Evolutionary conservation across 768 basidiomycete species (phyloP).

Genomic region (Lentinula raphanica): DNA sequence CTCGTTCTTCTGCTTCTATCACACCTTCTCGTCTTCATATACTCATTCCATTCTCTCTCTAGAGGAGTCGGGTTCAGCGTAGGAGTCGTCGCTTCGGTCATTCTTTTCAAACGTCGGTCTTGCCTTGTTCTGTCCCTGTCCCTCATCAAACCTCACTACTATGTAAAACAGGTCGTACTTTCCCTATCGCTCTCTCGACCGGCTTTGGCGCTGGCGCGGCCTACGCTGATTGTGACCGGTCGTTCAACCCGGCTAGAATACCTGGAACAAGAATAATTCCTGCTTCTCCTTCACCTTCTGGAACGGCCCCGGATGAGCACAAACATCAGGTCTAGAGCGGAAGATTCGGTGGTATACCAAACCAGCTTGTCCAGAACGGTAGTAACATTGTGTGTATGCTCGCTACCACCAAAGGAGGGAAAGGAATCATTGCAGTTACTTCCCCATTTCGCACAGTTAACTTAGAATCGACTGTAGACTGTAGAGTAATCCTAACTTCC

Average conservation of each 20-base stretch:
- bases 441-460: too few relatives aligned
- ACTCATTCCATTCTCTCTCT: conserved; percentile 13
- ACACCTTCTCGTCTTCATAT: neutral
- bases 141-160: neutral
- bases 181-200: conserved; percentile 83
- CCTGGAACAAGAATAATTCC: conserved; percentile 76
- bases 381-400: too few relatives aligned
- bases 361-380: too few relatives aligned
- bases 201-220: conserved; percentile 86
- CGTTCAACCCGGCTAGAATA: conserved; percentile 87
- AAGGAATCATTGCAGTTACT: too few relatives aligned
- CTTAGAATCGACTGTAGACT: too few relatives aligned
- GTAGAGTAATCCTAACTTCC: too few relatives aligned
- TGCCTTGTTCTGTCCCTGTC: conserved; percentile 3
- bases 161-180: conserved; percentile 69
- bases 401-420: too few relatives aligned
- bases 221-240: conserved; percentile 88
- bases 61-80: conserved; percentile 87
- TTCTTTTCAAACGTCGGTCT: conserved; percentile 84
- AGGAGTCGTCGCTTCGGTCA: conserved; percentile 84
- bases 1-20: neutral
- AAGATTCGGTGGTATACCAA: neutral
- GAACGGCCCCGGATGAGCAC: neutral
- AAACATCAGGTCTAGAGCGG: neutral
- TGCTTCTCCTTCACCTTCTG: conserved; percentile 12